Evolutionary conservation across 2,329 filamentous ascomycete species (phyloP).

Genomic region (Monosporascus sp.): DNA sequence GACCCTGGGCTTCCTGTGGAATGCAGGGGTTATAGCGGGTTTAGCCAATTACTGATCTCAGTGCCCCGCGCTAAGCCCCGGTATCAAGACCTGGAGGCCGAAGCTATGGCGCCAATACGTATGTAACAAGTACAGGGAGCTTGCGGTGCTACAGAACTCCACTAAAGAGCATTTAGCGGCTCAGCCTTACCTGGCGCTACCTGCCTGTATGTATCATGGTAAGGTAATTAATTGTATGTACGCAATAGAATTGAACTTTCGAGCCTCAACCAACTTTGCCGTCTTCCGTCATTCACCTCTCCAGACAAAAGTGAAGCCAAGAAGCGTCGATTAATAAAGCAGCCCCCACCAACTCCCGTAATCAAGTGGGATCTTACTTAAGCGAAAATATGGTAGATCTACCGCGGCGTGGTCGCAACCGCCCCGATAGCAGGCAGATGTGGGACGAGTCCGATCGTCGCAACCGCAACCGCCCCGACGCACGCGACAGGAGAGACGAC

Average conservation of each 20-base stretch:
- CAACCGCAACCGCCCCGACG: slow-evolving; percentile 22
- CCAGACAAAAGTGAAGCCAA: neutral
- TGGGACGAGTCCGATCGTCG: slow-evolving; percentile 52
- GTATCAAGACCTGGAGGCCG: neutral
- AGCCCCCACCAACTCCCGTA: slow-evolving; percentile 1
- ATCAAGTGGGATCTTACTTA: neutral
- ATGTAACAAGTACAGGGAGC: neutral
- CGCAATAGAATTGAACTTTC: neutral
- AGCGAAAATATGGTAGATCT: slow-evolving; percentile 43
- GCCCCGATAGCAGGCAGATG: slow-evolving; percentile 56
- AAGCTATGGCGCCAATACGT: neutral
- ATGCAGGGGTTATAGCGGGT: neutral
- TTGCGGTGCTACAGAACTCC: neutral
- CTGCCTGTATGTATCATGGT: no score
- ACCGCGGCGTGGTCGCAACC: slow-evolving; percentile 35
- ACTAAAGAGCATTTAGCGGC: neutral
- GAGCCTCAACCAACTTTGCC: no score
- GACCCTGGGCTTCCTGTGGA: neutral
- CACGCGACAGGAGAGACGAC: slow-evolving; percentile 23
- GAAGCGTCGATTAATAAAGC: slow-evolving; percentile 1
- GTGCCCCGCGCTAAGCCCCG: neutral
- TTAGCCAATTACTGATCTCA: neutral
- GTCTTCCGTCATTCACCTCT: neutral
- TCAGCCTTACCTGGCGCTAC: neutral
- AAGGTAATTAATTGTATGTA: no score